These are phyloP conservation scores for Leptographium lundbergii DNA, from an alignment of 2,329 filamentous ascomycete species.

Conservation along the genomic window DNA sequence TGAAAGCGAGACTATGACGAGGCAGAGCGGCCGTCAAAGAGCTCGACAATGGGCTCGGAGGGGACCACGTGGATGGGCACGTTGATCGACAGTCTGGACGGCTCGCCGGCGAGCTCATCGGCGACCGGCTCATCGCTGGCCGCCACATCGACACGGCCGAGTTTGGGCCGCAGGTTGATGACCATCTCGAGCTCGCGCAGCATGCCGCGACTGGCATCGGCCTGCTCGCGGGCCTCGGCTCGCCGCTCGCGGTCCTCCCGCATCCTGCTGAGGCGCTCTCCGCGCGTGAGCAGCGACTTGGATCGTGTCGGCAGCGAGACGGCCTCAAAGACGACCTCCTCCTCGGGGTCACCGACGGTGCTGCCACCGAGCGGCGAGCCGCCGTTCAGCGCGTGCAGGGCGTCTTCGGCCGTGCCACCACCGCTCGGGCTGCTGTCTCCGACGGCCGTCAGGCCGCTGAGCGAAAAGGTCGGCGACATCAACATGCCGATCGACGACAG, in stretches of 20 bases:
- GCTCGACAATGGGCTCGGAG: no score
- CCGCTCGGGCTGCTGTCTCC: constrained; percentile 26
- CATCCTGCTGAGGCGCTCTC: constrained; percentile 79
- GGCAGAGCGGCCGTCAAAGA: not conserved
- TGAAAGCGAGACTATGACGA: not conserved
- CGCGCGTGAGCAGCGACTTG: constrained; percentile 60
- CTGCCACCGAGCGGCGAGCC: constrained; percentile 36
- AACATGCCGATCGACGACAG: constrained; percentile 49
- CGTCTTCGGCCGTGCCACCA: constrained; percentile 33
- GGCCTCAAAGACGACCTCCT: constrained; percentile 81
- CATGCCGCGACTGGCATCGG: constrained; percentile 79
- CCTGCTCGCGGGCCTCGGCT: constrained; percentile 56
- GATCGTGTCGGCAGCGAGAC: constrained; percentile 59
- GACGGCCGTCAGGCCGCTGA: constrained; percentile 55
- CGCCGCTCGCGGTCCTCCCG: constrained; percentile 73
- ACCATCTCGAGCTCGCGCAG: constrained; percentile 85
- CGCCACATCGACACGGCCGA: not conserved
- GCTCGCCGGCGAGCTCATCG: not conserved
- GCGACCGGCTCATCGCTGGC: not conserved
- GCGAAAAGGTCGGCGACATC: constrained; percentile 46
- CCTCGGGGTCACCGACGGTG: constrained; percentile 42
- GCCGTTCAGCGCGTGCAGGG: constrained; percentile 59
- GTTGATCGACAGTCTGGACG: no score
- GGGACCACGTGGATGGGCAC: no score
- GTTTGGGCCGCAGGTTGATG: constrained; percentile 39